These are phyloP conservation scores for Arabidopsis suecica DNA, from an alignment of 345 rosid species.

Conservation along the genomic window DNA sequence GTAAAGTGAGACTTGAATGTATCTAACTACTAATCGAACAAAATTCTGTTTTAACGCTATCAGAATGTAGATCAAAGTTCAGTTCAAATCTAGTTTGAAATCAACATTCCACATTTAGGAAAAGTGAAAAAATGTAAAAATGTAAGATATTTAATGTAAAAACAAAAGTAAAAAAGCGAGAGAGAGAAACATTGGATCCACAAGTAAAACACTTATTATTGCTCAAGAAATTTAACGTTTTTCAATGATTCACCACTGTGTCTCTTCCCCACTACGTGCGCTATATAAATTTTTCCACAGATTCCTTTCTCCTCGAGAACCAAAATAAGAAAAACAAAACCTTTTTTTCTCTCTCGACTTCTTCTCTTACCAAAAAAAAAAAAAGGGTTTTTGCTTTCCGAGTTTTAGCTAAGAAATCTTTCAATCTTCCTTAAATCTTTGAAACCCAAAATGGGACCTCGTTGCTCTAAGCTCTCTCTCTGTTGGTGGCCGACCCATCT, in stretches of 20 bases:
- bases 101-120: neutral
- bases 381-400: slow-evolving; percentile 44
- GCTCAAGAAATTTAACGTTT: neutral
- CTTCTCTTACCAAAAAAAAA: neutral
- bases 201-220: slow-evolving; percentile 27
- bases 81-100: neutral
- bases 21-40: neutral
- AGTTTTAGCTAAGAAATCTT: slow-evolving; percentile 26
- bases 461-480: slow-evolving; percentile 87
- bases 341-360: slow-evolving; percentile 5
- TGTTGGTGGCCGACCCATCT: slow-evolving; percentile 87
- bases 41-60: neutral
- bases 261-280: slow-evolving; percentile 44
- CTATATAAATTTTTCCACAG: slow-evolving; percentile 39
- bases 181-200: slow-evolving; percentile 53
- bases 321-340: neutral
- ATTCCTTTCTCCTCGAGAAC: slow-evolving; percentile 38
- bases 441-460: slow-evolving; percentile 69
- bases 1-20: neutral
- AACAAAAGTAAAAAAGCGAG: neutral
- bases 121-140: neutral
- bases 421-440: slow-evolving; percentile 19
- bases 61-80: neutral
- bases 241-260: slow-evolving; percentile 43
- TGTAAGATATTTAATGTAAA: slow-evolving; percentile 12